These are phyloP conservation scores for Austroboletus novae-zelandiae DNA, from an alignment of 1,284 basidiomycete genomes.

Conservation along the genomic window DNA sequence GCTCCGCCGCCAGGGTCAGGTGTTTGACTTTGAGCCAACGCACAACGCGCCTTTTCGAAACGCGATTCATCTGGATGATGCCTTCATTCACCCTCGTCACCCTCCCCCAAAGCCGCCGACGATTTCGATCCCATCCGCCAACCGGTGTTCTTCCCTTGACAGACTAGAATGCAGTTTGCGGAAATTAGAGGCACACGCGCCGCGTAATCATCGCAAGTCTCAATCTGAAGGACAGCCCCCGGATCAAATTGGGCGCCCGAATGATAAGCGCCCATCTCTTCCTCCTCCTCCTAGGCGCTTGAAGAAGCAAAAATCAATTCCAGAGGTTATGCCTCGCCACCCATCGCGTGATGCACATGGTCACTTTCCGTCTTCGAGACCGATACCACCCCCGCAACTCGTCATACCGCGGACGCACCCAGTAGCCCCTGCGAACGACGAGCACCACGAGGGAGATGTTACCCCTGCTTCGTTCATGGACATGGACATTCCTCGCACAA, in stretches of 20 bases:
- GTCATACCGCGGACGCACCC: background rate
- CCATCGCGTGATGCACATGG: slow-evolving; percentile 1
- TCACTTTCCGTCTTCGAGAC: slow-evolving; percentile 8
- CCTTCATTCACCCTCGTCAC: slow-evolving; percentile 17
- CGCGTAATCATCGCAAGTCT: slow-evolving; percentile 25
- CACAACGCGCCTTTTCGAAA: background rate
- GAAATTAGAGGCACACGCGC: slow-evolving; percentile 29
- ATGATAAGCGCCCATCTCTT: slow-evolving; percentile 21
- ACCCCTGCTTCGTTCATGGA: slow-evolving; percentile 32
- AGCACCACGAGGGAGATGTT: background rate
- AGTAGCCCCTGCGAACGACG: background rate
- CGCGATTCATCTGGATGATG: slow-evolving; percentile 9
- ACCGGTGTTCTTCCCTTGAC: slow-evolving; percentile 30
- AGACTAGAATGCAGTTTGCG: slow-evolving; percentile 30
- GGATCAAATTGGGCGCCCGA: background rate
- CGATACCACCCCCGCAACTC: background rate
- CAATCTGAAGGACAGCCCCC: slow-evolving; percentile 20
- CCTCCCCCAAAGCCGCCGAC: slow-evolving; percentile 21
- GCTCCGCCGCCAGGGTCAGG: slow-evolving; percentile 26
- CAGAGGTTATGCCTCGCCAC: background rate
- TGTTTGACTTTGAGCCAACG: slow-evolving; percentile 21
- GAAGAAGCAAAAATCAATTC: slow-evolving; percentile 16
- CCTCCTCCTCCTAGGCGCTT: slow-evolving; percentile 14
- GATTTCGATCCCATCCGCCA: background rate
- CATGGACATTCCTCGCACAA: slow-evolving; percentile 26